Evolutionary conservation across 306 rosid species (phyloP).

Genomic region (Lathyrus oleraceus): DNA sequence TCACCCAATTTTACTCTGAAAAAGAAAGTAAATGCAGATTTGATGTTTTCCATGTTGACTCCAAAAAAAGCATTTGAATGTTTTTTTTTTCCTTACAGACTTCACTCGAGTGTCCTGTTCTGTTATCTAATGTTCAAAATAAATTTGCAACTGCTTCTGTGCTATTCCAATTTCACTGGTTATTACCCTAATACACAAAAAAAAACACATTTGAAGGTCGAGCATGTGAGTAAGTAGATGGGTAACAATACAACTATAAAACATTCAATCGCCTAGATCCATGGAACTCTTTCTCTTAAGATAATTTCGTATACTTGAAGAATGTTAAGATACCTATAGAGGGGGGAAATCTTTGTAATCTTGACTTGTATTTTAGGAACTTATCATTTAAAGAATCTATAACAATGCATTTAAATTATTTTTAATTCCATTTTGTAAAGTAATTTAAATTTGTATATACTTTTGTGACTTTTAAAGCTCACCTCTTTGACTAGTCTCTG

Average conservation of each 20-base stretch:
- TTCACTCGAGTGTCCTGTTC: background rate
- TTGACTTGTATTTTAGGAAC: conserved; percentile 22
- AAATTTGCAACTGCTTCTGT: background rate
- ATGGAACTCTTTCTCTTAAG: background rate
- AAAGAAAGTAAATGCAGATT: background rate
- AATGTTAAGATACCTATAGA: background rate
- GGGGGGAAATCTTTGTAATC: background rate
- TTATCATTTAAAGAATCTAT: background rate
- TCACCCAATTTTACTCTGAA: background rate
- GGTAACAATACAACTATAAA: conserved; percentile 13
- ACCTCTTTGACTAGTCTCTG: conserved; percentile 1
- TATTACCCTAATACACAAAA: conserved; percentile 3
- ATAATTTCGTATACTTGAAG: background rate
- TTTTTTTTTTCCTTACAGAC: background rate
- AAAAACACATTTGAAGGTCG: background rate
- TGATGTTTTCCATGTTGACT: background rate
- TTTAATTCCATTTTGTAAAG: conserved; percentile 3
- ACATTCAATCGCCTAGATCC: background rate
- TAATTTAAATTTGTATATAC: background rate
- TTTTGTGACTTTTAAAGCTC: conserved; percentile 14
- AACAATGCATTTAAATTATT: background rate
- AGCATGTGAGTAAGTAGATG: conserved; percentile 12
- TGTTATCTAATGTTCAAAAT: conserved; percentile 8
- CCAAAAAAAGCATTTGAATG: conserved; percentile 1
- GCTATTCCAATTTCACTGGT: background rate